Evolutionary conservation across 805 yeast species (phyloP).

Genomic region (Vanderwaltozyma tropicalis): DNA sequence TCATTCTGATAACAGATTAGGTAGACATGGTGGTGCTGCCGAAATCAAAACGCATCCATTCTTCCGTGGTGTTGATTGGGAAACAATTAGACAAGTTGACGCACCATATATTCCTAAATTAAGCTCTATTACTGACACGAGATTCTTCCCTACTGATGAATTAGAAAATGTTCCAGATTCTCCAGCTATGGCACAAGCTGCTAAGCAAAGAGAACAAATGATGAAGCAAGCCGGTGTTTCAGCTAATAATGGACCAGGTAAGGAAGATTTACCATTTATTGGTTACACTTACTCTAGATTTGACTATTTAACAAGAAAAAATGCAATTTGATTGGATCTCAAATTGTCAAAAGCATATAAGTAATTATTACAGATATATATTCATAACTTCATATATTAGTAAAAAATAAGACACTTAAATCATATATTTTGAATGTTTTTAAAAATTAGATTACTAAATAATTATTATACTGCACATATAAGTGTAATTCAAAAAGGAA

Average conservation of each 20-base stretch:
- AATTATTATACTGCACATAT: not conserved
- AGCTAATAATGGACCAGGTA: slow-evolving; percentile 31
- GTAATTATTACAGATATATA: too few relatives aligned
- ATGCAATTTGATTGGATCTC: too few relatives aligned
- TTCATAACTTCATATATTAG: too few relatives aligned
- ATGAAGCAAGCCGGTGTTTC: slow-evolving; percentile 34
- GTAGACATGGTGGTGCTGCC: slow-evolving; percentile 83
- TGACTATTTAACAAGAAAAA: slow-evolving; percentile 78
- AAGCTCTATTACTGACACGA: slow-evolving; percentile 85
- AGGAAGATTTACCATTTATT: slow-evolving; percentile 91
- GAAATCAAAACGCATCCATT: slow-evolving; percentile 87
- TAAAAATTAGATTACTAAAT: too few relatives aligned
- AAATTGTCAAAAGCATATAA: too few relatives aligned
- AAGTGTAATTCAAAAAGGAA: too few relatives aligned
- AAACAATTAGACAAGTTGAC: slow-evolving; percentile 71
- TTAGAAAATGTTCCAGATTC: slow-evolving; percentile 89
- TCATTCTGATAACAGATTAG: slow-evolving; percentile 68
- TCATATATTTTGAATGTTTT: too few relatives aligned
- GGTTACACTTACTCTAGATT: slow-evolving; percentile 95
- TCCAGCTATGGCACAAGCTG: slow-evolving; percentile 61
- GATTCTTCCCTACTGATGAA: slow-evolving; percentile 97
- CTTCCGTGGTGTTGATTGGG: slow-evolving; percentile 95
- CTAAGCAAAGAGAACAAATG: slow-evolving; percentile 49
- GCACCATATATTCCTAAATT: slow-evolving; percentile 93
- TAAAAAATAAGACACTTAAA: too few relatives aligned